Percentiles rank a stretch among this genome's conserved stretches.
Evolutionary conservation across 2,329 filamentous ascomycete species (phyloP).

Genomic region (Aspergillus fijiensis): DNA sequence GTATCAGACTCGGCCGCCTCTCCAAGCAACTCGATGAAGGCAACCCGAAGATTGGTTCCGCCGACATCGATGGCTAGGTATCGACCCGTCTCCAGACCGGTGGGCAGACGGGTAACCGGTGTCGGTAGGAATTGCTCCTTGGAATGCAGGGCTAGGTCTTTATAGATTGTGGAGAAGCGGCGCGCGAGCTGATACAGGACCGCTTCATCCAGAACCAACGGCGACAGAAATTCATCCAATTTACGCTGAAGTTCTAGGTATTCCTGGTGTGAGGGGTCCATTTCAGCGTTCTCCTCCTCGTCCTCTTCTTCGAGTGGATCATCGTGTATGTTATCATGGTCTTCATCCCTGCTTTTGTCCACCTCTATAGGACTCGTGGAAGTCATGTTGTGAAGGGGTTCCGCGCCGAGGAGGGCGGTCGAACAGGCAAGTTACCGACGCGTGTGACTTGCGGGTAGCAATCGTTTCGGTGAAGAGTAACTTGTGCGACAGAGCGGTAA

Average conservation of each 20-base stretch:
- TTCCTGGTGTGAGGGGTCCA: constrained; percentile 31
- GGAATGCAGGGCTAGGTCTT: constrained; percentile 45
- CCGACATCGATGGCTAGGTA: constrained; percentile 60
- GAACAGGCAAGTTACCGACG: constrained; percentile 4
- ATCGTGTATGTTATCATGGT: constrained; percentile 29
- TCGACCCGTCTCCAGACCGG: constrained; percentile 54
- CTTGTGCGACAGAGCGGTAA: constrained; percentile 6
- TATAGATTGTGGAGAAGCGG: constrained; percentile 47
- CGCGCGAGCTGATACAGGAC: constrained; percentile 47
- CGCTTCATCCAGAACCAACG: constrained; percentile 42
- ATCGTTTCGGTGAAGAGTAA: constrained; percentile 1
- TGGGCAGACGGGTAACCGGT: constrained; percentile 48
- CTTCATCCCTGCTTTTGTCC: constrained; percentile 29
- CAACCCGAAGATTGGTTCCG: constrained; percentile 56
- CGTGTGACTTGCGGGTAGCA: constrained; percentile 13
- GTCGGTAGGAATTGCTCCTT: constrained; percentile 50
- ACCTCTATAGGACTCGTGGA: constrained; percentile 24
- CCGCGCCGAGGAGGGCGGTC: neutral
- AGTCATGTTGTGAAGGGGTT: constrained; percentile 22
- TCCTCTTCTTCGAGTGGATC: constrained; percentile 35
- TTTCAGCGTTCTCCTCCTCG: constrained; percentile 36
- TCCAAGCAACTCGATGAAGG: constrained; percentile 55
- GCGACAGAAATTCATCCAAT: constrained; percentile 43
- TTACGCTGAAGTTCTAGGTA: constrained; percentile 33
- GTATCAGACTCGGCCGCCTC: constrained; percentile 41